phyloP scores from a whole-genome alignment of 2,329 filamentous ascomycete species.

The Daldinia sp. region DNA sequence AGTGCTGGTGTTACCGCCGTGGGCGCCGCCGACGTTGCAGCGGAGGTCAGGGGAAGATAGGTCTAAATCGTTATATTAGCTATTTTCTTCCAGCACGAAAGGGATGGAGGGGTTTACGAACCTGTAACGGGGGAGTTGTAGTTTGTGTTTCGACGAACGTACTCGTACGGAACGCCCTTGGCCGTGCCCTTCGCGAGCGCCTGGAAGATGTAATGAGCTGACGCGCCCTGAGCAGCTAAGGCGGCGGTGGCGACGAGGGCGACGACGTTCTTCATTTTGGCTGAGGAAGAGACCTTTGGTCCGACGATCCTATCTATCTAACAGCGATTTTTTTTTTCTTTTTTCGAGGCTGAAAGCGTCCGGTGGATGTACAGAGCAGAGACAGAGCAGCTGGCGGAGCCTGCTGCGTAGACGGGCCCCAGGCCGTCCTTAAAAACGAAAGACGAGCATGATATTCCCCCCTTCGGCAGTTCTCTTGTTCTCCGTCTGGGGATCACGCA shows the following conservation, averaged over 20 bases:
- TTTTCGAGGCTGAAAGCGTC: constrained; percentile 11
- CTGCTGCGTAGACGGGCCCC: constrained; percentile 24
- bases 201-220: constrained; percentile 59
- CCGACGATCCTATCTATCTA: not conserved
- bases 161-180: constrained; percentile 53
- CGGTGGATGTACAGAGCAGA: not conserved
- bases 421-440: constrained; percentile 36
- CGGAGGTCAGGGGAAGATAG: constrained; percentile 56
- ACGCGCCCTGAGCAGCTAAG: constrained; percentile 51
- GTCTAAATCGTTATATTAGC: constrained; percentile 42
- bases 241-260: constrained; percentile 48
- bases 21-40: constrained; percentile 56
- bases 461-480: constrained; percentile 37
- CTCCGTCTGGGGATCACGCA: constrained; percentile 9
- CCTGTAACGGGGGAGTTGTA: constrained; percentile 61
- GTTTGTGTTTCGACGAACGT: constrained; percentile 61
- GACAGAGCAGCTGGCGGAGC: constrained; percentile 18
- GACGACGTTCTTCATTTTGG: constrained; percentile 51
- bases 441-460: constrained; percentile 9
- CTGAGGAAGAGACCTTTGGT: no score
- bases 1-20: constrained; percentile 53
- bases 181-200: constrained; percentile 51
- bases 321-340: not conserved
- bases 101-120: constrained; percentile 17
- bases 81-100: no score